Percentiles rank a stretch among this genome's conserved stretches.
These are phyloP conservation scores for Cocos nucifera DNA, from an alignment of 176 grass and related monocot genomes.

Conservation along the genomic window DNA sequence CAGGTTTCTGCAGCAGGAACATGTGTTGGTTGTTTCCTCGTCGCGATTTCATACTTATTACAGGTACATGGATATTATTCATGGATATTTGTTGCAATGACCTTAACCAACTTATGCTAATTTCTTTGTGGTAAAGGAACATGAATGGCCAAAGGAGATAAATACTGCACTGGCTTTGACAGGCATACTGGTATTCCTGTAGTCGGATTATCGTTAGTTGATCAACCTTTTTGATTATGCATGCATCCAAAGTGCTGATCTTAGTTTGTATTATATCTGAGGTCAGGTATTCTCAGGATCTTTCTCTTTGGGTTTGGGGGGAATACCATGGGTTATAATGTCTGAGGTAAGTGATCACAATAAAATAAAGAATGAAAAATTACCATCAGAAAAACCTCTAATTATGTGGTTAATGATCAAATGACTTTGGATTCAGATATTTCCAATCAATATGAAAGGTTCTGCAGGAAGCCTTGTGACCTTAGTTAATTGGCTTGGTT, in stretches of 20 bases:
- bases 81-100: too few species aligned
- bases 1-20: slow-evolving; percentile 80
- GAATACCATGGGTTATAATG: slow-evolving; percentile 91
- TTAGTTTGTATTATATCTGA: background rate
- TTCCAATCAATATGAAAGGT: slow-evolving; percentile 80
- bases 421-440: slow-evolving; percentile 41
- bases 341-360: slow-evolving; percentile 47
- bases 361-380: too few species aligned
- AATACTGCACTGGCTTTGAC: slow-evolving; percentile 42
- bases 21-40: slow-evolving; percentile 64
- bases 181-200: slow-evolving; percentile 50
- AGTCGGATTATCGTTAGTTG: background rate
- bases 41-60: slow-evolving; percentile 60
- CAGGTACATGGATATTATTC: slow-evolving; percentile 29
- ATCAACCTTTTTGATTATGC: too few species aligned
- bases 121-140: slow-evolving; percentile 30
- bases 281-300: slow-evolving; percentile 60
- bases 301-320: slow-evolving; percentile 79
- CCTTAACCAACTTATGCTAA: background rate
- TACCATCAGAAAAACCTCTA: background rate
- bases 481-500: slow-evolving; percentile 68
- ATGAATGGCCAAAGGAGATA: slow-evolving; percentile 40
- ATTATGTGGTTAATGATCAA: background rate
- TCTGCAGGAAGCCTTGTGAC: slow-evolving; percentile 77
- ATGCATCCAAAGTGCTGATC: too few species aligned